These are phyloP conservation scores for Novymonas esmeraldas DNA, from an alignment of 208 protist species.

Conservation along the genomic window DNA sequence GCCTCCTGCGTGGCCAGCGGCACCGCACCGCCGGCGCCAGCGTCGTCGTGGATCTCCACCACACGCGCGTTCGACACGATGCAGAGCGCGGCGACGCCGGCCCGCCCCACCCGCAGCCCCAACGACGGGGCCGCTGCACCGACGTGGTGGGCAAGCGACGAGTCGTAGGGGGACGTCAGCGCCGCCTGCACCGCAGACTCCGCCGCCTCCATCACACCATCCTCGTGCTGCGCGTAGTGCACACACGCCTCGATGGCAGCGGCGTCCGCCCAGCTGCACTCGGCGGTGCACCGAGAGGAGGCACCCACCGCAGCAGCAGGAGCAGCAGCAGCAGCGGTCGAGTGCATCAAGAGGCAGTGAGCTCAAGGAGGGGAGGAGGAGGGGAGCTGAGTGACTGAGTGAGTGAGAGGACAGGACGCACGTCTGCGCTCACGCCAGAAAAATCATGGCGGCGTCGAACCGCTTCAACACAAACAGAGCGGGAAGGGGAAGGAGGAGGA, in stretches of 20 bases:
- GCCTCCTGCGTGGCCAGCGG: slow-evolving; percentile 32
- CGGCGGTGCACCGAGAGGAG: background rate
- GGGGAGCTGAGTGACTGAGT: too few relatives aligned
- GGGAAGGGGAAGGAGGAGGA: too few relatives aligned
- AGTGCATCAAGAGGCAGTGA: too few relatives aligned
- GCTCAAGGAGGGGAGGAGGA: too few relatives aligned
- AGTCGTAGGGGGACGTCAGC: background rate
- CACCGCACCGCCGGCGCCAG: background rate
- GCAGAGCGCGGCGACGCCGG: slow-evolving; percentile 26
- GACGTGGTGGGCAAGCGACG: background rate
- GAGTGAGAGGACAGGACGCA: too few relatives aligned
- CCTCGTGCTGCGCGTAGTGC: background rate
- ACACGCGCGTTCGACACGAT: slow-evolving; percentile 30
- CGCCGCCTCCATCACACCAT: slow-evolving; percentile 10
- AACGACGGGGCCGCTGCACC: slow-evolving; percentile 19
- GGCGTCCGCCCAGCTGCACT: slow-evolving; percentile 21
- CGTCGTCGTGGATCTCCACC: slow-evolving; percentile 23
- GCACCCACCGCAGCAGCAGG: background rate
- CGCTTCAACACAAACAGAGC: too few relatives aligned
- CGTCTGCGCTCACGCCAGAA: too few relatives aligned
- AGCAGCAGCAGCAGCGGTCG: too few relatives aligned
- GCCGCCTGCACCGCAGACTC: slow-evolving; percentile 6
- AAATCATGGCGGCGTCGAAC: too few relatives aligned
- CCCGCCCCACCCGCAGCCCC: background rate
- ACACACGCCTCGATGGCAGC: background rate